Evolutionary conservation across 176 grass and related monocot genomes (phyloP), one percentile per base, ranked within the genome.

Genomic region (Oryza coarctata): DNA sequence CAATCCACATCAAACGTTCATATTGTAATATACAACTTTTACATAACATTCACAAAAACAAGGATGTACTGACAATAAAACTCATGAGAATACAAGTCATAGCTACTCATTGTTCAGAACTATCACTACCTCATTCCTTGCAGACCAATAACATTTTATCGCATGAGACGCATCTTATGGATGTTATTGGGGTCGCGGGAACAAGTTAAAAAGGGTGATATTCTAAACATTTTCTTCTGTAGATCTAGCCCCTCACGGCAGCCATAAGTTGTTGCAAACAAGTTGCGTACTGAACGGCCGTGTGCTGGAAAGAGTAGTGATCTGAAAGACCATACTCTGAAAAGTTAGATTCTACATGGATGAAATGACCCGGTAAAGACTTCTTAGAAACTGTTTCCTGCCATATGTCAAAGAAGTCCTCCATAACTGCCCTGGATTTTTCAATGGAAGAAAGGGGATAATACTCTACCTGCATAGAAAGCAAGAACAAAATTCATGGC

Each of bases 391-490:
- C 33, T 49, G 90, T 75, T 41, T 98, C 92, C 78, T 84, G 90
- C 95, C 95, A 98, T 81, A 94, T 69, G 69, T 98, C 95, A 70
- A 94, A 94, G 84, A 98, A 98, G 9, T 94, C 88, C 68, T 91
- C 88, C 95, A 98, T 87, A 62, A 98, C 61, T 67, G 67, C 84
- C 65, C 87, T 86, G 43, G 95, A 94, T 67, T 89, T 93, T 32
- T 98, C 95, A 38, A 98, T 90, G 52, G 95, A 98, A 81, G 90
- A 93, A 50, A 94, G 71, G 4, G 95, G 92, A 58, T 89, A 80
- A 75, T 98, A 94, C 50, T 98, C 95, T 62, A 98, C 95, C 95
- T 98, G 81, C 49, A 88, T 72, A 65, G 2, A 86, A 39, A 55
- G 52, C 75, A 50, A 33, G 32, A 33, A 74, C 18, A 68, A 85